Evolutionary conservation across 2,329 filamentous ascomycete genomes (phyloP).

Genomic region (Davidsoniella eucalypti): DNA sequence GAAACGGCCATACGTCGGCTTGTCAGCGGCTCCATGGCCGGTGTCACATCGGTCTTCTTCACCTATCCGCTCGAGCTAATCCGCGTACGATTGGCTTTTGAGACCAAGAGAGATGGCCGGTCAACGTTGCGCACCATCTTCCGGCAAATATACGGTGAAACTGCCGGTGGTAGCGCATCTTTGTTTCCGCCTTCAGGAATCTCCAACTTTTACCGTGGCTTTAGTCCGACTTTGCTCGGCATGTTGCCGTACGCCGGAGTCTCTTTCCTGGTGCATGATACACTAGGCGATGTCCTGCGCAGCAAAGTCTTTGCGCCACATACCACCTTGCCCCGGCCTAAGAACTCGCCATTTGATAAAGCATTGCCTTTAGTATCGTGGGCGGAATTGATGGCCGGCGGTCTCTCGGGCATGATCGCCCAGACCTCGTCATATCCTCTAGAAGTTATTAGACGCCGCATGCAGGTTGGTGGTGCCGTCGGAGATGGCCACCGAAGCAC

Average conservation of each 20-base stretch:
- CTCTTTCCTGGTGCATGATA: conserved; percentile 91
- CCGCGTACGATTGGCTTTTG: conserved; percentile 81
- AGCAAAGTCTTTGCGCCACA: conserved; percentile 48
- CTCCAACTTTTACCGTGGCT: conserved; percentile 88
- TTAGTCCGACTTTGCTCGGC: conserved; percentile 73
- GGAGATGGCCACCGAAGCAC: conserved; percentile 69
- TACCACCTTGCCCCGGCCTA: conserved; percentile 54
- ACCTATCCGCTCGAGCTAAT: conserved; percentile 93
- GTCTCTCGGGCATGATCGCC: conserved; percentile 70
- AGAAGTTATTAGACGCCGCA: conserved; percentile 77
- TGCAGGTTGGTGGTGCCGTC: conserved; percentile 92
- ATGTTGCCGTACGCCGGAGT: conserved; percentile 96
- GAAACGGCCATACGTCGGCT: conserved; percentile 71
- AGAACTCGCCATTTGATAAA: conserved; percentile 30
- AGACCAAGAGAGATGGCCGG: conserved; percentile 61
- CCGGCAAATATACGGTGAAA: conserved; percentile 72
- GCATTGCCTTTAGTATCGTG: conserved; percentile 66
- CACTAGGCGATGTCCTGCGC: conserved; percentile 68
- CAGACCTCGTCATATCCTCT: conserved; percentile 89
- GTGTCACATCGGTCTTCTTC: conserved; percentile 83
- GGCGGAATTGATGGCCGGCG: conserved; percentile 74
- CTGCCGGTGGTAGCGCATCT: conserved; percentile 23
- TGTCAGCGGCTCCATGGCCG: conserved; percentile 56
- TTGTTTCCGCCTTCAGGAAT: conserved; percentile 48
- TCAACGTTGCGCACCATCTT: conserved; percentile 64